These are phyloP conservation scores for Goffeauzyma gilvescens DNA, from an alignment of 768 basidiomycete species.

Conservation along the genomic window DNA sequence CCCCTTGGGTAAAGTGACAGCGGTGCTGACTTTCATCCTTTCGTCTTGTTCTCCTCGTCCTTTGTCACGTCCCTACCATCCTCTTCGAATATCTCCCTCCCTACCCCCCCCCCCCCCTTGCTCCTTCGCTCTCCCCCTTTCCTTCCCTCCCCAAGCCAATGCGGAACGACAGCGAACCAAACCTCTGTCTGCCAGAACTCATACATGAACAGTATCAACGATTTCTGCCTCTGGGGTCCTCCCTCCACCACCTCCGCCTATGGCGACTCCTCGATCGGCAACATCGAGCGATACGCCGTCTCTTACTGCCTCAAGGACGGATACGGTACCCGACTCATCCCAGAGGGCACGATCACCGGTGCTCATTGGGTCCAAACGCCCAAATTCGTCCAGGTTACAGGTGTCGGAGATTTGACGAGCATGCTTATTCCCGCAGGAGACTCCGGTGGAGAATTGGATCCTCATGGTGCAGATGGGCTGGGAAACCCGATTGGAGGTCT, in stretches of 20 bases:
- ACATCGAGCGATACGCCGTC: constrained; percentile 31
- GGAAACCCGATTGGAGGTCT: constrained; percentile 35
- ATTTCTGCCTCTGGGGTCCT: constrained; percentile 25
- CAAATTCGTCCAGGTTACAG: constrained; percentile 33
- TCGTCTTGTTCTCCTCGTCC: too few species aligned
- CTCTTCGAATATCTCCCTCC: too few species aligned
- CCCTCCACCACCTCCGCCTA: constrained; percentile 2
- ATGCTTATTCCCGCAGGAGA: constrained; percentile 34
- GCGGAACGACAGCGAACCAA: constrained; percentile 42
- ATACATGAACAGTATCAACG: constrained; percentile 22
- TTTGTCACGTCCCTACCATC: too few species aligned
- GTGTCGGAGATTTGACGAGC: constrained; percentile 36
- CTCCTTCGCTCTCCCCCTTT: too few species aligned
- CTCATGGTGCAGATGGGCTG: constrained; percentile 36
- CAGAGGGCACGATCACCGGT: constrained; percentile 32
- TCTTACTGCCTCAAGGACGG: constrained; percentile 31
- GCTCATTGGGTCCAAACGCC: constrained; percentile 36
- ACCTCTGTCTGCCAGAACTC: constrained; percentile 44
- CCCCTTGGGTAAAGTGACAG: too few species aligned
- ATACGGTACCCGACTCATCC: constrained; percentile 35
- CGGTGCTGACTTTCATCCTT: too few species aligned
- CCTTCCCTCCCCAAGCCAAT: constrained; percentile 22
- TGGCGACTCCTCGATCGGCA: constrained; percentile 23
- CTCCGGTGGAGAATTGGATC: constrained; percentile 36
- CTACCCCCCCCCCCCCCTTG: too few species aligned